Evolutionary conservation across 2,329 filamentous ascomycete species (phyloP), one percentile per base, ranked within the genome.

Genomic region (Mycosphaerella sp.): DNA sequence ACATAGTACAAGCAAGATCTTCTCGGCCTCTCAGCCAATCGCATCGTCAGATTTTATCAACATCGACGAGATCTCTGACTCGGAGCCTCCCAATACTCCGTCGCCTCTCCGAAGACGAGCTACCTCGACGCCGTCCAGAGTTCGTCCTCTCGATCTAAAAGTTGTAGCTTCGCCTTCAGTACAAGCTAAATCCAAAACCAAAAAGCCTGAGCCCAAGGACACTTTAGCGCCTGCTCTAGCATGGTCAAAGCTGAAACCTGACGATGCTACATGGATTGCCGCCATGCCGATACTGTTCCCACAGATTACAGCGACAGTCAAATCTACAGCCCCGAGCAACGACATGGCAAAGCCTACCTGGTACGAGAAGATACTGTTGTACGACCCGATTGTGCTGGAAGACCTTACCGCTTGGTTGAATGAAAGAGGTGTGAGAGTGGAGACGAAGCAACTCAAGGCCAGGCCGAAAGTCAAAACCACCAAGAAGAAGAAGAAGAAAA

Each of bases 291-390:
- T 65, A 3, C 60, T 82, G n/a, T 76, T 74, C 56, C 63, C 66
- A 0, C 67, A 70, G 34, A 80, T 83, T 48, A 77, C 76, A 5
- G 62, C 68, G 9, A 73, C 75, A 2, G 69, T 84, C 36, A 75
- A 72, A 38, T 66, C 68, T 6, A 72, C 76, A 29, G 66, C 72
- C 14, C 72, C 70, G 4, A 70, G 70, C 2, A 70, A 68, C 7
- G 67, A 78, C 53, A 66, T 69, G 6, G 68, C 64, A 5, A 65
- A 68, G 2, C 78, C 76, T 2, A 89, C 82, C 2, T 97, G 91
- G 88, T 79, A 95, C 63, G 89, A 97, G 71, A 95, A 90, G 72
- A 96, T 98, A 45, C 76, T 97, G 5, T 81, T 97, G 68, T 97
- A 95, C 67, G 91, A 97, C 64, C 89, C 92, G 0, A 86, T 98